Evolutionary conservation across 106 monocot species (phyloP).

Genomic region (Dendrobium catenatum): DNA sequence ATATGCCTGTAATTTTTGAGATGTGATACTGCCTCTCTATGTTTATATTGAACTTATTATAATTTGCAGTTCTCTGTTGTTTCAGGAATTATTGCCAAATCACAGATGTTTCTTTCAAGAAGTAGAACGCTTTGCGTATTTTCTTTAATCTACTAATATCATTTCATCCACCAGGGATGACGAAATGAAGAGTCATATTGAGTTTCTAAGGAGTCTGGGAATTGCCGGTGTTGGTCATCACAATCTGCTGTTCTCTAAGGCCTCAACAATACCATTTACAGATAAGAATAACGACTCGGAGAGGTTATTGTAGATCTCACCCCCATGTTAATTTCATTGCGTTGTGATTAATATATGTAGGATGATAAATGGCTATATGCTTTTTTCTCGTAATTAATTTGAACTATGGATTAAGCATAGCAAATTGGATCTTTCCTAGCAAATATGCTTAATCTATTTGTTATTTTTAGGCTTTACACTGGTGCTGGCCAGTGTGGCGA

Average conservation of each 20-base stretch:
- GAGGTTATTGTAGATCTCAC: constrained; percentile 31
- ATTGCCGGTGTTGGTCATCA: constrained; percentile 96
- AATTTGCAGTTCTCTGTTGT: background rate
- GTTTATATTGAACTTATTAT: background rate
- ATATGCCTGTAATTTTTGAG: background rate
- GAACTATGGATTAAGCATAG: background rate
- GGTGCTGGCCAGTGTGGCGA: background rate
- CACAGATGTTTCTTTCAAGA: background rate
- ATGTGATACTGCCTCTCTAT: background rate
- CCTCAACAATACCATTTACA: constrained; percentile 39
- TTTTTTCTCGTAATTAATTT: background rate
- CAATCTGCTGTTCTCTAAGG: constrained; percentile 78
- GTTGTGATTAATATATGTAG: background rate
- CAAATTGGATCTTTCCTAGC: background rate
- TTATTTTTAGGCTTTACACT: background rate
- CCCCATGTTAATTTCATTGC: background rate
- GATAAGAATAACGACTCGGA: constrained; percentile 28
- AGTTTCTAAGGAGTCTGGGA: constrained; percentile 62
- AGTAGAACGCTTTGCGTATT: background rate
- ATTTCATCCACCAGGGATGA: constrained; percentile 44
- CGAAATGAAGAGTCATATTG: constrained; percentile 50
- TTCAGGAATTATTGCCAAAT: background rate
- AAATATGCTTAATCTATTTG: background rate
- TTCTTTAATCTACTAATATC: background rate
- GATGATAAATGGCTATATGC: background rate